Evolutionary conservation across 2,329 filamentous ascomycete genomes (phyloP).

Genomic region (Sarocladium kiliense): DNA sequence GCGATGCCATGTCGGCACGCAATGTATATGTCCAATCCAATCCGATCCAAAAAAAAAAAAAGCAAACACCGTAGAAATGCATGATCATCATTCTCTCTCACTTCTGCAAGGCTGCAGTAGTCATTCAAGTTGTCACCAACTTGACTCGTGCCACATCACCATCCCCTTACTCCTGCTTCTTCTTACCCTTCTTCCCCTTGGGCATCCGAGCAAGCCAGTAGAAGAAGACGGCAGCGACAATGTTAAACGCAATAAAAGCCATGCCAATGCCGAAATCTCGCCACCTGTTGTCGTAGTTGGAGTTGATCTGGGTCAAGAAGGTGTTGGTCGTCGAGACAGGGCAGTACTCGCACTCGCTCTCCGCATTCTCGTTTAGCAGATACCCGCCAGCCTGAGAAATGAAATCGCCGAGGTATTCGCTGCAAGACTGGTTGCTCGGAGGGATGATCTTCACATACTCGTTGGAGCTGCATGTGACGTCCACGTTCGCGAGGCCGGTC

Average conservation of each 20-base stretch:
- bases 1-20: not conserved
- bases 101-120: not conserved
- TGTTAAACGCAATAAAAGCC: conserved; percentile 49
- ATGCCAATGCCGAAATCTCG: conserved; percentile 53
- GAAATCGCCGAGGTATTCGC: conserved; percentile 46
- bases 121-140: not conserved
- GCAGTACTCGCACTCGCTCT: conserved; percentile 41
- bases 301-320: conserved; percentile 33
- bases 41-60: not conserved
- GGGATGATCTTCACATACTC: conserved; percentile 64
- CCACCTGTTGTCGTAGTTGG: conserved; percentile 48
- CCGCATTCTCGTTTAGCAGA: conserved; percentile 48
- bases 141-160: not conserved
- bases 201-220: conserved; percentile 44
- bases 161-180: conserved; percentile 5
- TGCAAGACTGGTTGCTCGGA: conserved; percentile 45
- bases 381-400: conserved; percentile 40
- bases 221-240: conserved; percentile 40
- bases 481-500: conserved; percentile 15
- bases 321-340: conserved; percentile 32
- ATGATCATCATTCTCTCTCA: not conserved
- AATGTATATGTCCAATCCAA: not conserved
- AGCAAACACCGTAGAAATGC: not conserved
- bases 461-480: conserved; percentile 50
- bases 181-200: conserved; percentile 21